These are phyloP conservation scores for Diaporthe citri DNA, from an alignment of 2,329 filamentous ascomycete genomes.

Conservation along the genomic window DNA sequence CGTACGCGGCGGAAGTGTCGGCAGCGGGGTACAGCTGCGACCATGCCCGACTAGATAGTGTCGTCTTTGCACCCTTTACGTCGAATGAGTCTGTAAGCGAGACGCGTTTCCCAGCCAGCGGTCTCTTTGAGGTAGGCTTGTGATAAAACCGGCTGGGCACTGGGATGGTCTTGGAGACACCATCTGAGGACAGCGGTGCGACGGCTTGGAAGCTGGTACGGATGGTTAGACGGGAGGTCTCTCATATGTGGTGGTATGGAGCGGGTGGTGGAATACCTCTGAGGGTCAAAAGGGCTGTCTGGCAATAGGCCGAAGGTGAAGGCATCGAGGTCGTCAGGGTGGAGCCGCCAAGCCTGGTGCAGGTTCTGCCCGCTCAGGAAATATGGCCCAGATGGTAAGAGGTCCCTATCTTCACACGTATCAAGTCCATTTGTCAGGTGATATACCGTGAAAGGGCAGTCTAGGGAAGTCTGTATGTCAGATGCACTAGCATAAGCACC, in stretches of 20 bases:
- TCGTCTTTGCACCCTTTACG: constrained; percentile 64
- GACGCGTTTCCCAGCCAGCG: constrained; percentile 53
- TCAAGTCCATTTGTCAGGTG: constrained; percentile 1
- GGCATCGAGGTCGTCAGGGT: constrained; percentile 53
- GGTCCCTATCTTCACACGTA: neutral
- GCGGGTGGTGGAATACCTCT: constrained; percentile 13
- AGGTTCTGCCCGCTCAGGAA: constrained; percentile 56
- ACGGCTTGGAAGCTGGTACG: constrained; percentile 49
- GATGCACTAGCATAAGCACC: neutral
- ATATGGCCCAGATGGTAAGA: constrained; percentile 56
- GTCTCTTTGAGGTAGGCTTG: constrained; percentile 43
- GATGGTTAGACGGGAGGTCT: neutral
- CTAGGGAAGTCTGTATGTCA: neutral
- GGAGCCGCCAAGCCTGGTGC: constrained; percentile 57
- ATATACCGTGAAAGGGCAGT: constrained; percentile 25
- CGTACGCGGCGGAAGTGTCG: constrained; percentile 60
- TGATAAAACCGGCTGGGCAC: constrained; percentile 40
- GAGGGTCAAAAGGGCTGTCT: constrained; percentile 45
- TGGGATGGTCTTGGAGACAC: constrained; percentile 43
- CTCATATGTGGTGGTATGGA: neutral
- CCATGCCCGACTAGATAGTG: constrained; percentile 70
- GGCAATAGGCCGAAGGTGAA: constrained; percentile 55
- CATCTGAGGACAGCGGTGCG: constrained; percentile 45
- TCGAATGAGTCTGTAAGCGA: constrained; percentile 52
- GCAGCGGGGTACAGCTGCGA: constrained; percentile 63